A percentile compares a stretch with the other conserved stretches of the same genome.
phyloP scores from a whole-genome alignment of 225 moss, liverwort and hornwort species.

The Pseudisothecium myosuroides region DNA sequence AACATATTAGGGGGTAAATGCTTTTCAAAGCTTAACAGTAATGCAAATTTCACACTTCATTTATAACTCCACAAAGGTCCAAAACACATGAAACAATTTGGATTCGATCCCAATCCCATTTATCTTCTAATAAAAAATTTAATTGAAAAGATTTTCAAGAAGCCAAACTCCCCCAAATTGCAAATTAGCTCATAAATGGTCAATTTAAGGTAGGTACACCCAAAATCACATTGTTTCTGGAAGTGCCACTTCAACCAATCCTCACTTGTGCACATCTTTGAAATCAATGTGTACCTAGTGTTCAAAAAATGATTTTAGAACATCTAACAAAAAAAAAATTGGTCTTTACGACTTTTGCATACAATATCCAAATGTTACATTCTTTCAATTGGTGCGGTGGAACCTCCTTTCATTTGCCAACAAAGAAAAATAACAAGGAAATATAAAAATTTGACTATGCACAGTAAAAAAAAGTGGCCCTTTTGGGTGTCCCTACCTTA shows the following conservation, averaged over 20 bases:
- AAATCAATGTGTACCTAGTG: not conserved
- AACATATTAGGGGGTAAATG: rapidly evolving
- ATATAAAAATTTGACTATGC: no score
- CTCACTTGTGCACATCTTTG: not conserved
- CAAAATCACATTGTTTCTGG: not conserved
- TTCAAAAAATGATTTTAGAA: not conserved
- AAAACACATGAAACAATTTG: not conserved
- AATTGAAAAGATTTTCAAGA: rapidly evolving
- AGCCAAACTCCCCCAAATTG: not conserved
- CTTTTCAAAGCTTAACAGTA: not conserved
- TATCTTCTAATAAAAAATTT: not conserved
- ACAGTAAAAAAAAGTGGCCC: not conserved
- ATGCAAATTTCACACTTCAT: not conserved
- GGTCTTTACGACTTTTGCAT: not conserved
- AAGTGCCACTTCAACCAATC: rapidly evolving
- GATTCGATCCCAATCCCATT: not conserved
- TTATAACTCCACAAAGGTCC: no score
- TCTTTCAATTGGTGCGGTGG: rapidly evolving
- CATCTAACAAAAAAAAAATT: not conserved
- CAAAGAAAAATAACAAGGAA: rapidly evolving
- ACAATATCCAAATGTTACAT: not conserved
- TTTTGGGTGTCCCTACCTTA: not conserved
- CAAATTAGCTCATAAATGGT: rapidly evolving
- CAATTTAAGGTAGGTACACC: not conserved
- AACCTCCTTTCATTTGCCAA: not conserved